Conservation (phyloP, 352 stramenopile genomes). For the Pythium rhizo-oryzae region DNA sequence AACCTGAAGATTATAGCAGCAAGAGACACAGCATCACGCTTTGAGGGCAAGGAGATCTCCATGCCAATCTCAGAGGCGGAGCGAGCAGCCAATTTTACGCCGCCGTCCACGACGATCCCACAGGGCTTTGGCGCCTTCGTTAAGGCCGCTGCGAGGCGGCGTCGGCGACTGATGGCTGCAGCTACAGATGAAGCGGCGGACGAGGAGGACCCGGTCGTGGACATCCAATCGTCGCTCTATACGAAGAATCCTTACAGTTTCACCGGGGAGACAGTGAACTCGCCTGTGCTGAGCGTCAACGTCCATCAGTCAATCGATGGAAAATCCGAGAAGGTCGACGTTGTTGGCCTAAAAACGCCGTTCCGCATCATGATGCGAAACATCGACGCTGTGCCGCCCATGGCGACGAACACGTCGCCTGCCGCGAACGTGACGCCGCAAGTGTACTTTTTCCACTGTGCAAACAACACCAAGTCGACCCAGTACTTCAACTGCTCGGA, state of each 20-base stretch:
- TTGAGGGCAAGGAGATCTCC: constrained; percentile 41
- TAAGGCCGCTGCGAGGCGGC: constrained; percentile 23
- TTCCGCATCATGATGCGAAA: constrained; percentile 65
- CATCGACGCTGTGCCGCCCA: constrained; percentile 32
- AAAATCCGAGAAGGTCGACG: constrained; percentile 36
- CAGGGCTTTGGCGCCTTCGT: constrained; percentile 48
- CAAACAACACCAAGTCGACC: constrained; percentile 47
- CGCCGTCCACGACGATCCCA: constrained; percentile 54
- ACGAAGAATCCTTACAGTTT: constrained; percentile 72
- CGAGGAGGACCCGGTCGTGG: constrained; percentile 46
- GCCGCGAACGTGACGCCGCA: constrained; percentile 22
- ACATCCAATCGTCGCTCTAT: constrained; percentile 66
- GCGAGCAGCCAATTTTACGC: constrained; percentile 51
- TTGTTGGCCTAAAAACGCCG: constrained; percentile 40
- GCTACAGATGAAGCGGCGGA: constrained; percentile 25
- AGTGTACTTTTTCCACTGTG: constrained; percentile 46
- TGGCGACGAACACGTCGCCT: constrained; percentile 3
- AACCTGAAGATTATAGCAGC: constrained; percentile 58
- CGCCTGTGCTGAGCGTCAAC: constrained; percentile 62
- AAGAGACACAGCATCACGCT: constrained; percentile 45
- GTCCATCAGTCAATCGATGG: constrained; percentile 33
- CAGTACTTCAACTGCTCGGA: constrained; percentile 62
- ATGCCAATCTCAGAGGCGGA: constrained; percentile 47
- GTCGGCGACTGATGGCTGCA: constrained; percentile 15
- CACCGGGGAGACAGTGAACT: constrained; percentile 50